These are phyloP conservation scores for Boletus pseudopeckii DNA, from an alignment of 768 basidiomycete genomes.

Conservation along the genomic window DNA sequence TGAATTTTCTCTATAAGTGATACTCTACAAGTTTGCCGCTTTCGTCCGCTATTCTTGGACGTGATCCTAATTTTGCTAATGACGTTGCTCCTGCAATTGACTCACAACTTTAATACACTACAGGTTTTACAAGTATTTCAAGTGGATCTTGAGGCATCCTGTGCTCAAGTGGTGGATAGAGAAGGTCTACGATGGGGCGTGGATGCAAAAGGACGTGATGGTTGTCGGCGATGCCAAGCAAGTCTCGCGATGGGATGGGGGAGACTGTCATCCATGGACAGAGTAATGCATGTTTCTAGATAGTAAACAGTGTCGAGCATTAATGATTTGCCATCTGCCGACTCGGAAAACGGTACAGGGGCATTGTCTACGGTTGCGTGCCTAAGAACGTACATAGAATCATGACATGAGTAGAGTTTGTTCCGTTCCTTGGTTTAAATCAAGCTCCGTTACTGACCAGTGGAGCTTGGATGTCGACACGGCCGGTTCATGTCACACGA, in stretches of 20 bases:
- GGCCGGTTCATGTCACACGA: too few species aligned
- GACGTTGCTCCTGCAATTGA: neutral
- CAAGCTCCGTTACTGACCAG: too few species aligned
- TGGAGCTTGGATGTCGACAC: too few species aligned
- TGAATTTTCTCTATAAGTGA: neutral
- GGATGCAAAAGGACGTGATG: constrained; percentile 35
- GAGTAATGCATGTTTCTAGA: too few species aligned
- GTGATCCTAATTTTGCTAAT: neutral
- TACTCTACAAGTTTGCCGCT: neutral
- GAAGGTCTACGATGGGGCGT: constrained; percentile 34
- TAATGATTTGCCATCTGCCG: too few species aligned
- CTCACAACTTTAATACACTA: neutral
- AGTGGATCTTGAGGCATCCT: constrained; percentile 38
- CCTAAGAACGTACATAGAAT: too few species aligned
- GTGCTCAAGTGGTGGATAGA: constrained; percentile 42
- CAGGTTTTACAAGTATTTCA: constrained; percentile 33
- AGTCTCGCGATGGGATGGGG: constrained; percentile 23
- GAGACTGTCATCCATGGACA: constrained; percentile 20
- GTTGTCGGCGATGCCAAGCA: constrained; percentile 34
- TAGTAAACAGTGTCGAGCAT: too few species aligned
- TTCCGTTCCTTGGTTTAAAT: too few species aligned
- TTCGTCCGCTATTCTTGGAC: neutral
- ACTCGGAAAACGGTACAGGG: too few species aligned
- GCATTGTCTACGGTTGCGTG: too few species aligned
- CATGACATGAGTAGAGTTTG: too few species aligned